phyloP scores from a whole-genome alignment of 1,139 yeast genomes.

The Yamadazyma pseudoaaseri region DNA sequence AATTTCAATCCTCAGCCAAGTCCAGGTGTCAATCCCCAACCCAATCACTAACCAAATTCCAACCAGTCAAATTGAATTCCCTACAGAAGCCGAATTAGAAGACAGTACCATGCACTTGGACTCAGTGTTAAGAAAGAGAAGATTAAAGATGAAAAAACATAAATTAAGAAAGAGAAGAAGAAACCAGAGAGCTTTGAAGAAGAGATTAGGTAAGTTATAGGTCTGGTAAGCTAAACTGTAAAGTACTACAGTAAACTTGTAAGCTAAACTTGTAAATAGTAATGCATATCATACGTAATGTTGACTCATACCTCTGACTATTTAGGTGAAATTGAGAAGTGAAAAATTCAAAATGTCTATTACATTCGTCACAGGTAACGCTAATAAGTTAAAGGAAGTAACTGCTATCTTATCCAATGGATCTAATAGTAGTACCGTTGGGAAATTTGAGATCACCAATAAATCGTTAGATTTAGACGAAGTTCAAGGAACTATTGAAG shows the following conservation, averaged over 20 bases:
- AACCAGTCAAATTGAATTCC: too few relatives aligned
- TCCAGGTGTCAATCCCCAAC: too few relatives aligned
- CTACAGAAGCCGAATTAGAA: too few relatives aligned
- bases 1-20: too few relatives aligned
- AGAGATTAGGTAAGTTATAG: constrained; percentile 49
- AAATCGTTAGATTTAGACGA: constrained; percentile 79
- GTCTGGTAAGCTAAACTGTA: constrained; percentile 7
- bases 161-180: constrained; percentile 72
- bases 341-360: too few relatives aligned
- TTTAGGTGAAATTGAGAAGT: too few relatives aligned
- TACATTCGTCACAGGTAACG: constrained; percentile 84
- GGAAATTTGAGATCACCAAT: constrained; percentile 56
- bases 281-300: too few relatives aligned
- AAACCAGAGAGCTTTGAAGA: constrained; percentile 57
- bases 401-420: constrained; percentile 58
- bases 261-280: too few relatives aligned
- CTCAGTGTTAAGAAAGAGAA: constrained; percentile 66
- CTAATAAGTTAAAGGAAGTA: constrained; percentile 83
- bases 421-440: constrained; percentile 36
- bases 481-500: constrained; percentile 83
- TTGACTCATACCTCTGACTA: too few relatives aligned
- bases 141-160: constrained; percentile 73
- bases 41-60: too few relatives aligned
- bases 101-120: constrained; percentile 37
- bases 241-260: too few relatives aligned